Conservation (phyloP, 768 basidiomycete genomes). For the Coprinellus micaceus region DNA sequence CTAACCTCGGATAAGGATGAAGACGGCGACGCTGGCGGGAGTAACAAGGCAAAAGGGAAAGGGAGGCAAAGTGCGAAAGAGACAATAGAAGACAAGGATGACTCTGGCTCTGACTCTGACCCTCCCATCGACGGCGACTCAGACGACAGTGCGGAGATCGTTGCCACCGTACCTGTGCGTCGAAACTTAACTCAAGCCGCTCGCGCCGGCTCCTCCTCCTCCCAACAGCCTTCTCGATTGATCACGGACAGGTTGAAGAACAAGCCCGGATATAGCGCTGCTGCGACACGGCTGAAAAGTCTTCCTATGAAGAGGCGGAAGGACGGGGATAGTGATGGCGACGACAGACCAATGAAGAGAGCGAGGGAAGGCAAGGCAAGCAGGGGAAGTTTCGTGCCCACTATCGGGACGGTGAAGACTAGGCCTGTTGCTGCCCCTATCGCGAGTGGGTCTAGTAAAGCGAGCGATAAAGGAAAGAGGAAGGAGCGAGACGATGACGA, state of each 20-base stretch:
- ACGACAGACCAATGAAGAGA: slow-evolving; percentile 3
- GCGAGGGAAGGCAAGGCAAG: not conserved
- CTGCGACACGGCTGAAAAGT: not conserved
- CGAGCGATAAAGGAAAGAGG: not conserved
- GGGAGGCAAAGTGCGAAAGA: no score
- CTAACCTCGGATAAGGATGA: no score
- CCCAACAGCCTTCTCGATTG: not conserved
- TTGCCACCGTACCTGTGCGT: not conserved
- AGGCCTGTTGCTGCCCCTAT: no score
- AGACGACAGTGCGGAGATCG: not conserved
- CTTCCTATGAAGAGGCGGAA: not conserved
- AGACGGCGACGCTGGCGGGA: no score
- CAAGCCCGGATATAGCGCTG: not conserved
- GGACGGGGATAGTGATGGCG: not conserved
- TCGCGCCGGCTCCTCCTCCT: not conserved
- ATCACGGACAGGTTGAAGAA: not conserved
- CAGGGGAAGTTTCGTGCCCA: not conserved
- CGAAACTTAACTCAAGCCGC: not conserved
- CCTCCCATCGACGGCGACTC: not conserved
- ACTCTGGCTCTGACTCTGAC: not conserved
- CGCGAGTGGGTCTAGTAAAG: no score
- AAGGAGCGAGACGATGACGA: not conserved
- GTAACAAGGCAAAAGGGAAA: no score
- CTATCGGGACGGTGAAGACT: not conserved
- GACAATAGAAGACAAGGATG: no score